phyloP scores from a whole-genome alignment of 2,329 filamentous ascomycete species.

The Phoma sp. region DNA sequence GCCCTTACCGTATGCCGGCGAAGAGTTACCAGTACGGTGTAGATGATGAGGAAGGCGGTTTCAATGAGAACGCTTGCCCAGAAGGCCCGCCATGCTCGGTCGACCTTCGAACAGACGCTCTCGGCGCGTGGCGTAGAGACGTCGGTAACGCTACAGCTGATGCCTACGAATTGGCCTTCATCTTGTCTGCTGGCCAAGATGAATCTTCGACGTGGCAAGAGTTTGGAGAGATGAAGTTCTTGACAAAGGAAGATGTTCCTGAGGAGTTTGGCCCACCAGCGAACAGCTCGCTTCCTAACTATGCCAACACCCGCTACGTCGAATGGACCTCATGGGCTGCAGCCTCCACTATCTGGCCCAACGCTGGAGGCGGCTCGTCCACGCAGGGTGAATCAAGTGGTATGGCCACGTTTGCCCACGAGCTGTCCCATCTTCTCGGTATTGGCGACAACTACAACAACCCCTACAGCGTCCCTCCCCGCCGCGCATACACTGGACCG shows the following conservation, averaged over 20 bases:
- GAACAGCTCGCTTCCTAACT: constrained; percentile 53
- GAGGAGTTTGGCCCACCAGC: constrained; percentile 58
- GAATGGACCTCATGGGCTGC: constrained; percentile 62
- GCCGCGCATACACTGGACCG: constrained; percentile 59
- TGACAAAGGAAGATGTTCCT: constrained; percentile 55
- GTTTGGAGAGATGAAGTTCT: constrained; percentile 62
- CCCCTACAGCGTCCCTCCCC: constrained; percentile 55
- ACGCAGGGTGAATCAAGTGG: constrained; percentile 62
- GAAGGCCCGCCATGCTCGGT: constrained; percentile 52
- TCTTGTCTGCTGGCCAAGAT: constrained; percentile 62
- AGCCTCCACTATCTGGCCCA: constrained; percentile 61
- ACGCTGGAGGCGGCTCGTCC: constrained; percentile 59
- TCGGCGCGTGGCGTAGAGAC: constrained; percentile 59
- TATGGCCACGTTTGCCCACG: constrained; percentile 61
- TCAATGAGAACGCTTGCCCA: constrained; percentile 59
- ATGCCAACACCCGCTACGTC: constrained; percentile 59
- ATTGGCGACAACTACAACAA: constrained; percentile 65
- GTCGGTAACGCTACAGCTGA: constrained; percentile 58
- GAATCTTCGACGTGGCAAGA: constrained; percentile 64
- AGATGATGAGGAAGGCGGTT: constrained; percentile 50
- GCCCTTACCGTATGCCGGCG: constrained; percentile 58
- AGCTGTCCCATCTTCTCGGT: constrained; percentile 59
- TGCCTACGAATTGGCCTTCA: constrained; percentile 60
- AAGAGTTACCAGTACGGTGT: constrained; percentile 60
- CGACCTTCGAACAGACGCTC: constrained; percentile 58